Base-by-base conservation (phyloP, 306 rosid species). In the Myrica gale region DNA sequence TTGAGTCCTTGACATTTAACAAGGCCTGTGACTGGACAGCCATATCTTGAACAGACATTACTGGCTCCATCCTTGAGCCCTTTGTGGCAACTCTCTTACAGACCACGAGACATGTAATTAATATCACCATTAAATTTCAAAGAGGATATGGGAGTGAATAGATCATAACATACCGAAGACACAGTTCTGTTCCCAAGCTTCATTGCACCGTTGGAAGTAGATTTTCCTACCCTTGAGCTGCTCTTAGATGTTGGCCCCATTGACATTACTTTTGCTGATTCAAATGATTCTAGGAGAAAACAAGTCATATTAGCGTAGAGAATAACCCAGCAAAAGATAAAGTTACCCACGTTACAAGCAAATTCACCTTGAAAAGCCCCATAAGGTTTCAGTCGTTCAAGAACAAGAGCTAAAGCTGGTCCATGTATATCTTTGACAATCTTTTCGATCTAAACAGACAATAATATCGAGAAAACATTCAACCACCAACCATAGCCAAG, bases 1-100 rank as follows among this genome's bases (percentile, higher is more conserved):
- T 86, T 56, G 99, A 96, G 84, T 96, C 99, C 84, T 89, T 96
- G 76, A 91, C 84, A 84, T 85, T 90, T 68, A 96, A 85, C 73
- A 96, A 85, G 79, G 97, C 89, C 76, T 96, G 98, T 26, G 91
- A 82, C 81, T 90, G 99, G 41, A 88, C 90, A 6, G 89, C 90
- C 73, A 90, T 78, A 82, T 96, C 99, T 77, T 92, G 96, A 45
- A 83, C 89, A 44, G 97, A 85, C 62, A 86, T 75, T 47, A 82
- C 47, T 53, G 89, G 52, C 76, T 90, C 97, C 5, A 86, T 73
- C 85, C 86, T 96, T 4, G 79, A 57, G 19, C 90, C 89, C 86
- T 87, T 96, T 2, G 84, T 62, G 39, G 81, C 89, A 63, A 74
- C 85, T 87, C 98, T 88, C 99, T 94, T 51, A 15, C 66, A 84